Base-by-base conservation (phyloP, 73 alveolate genomes). In the Paramecium pentaurelia region DNA sequence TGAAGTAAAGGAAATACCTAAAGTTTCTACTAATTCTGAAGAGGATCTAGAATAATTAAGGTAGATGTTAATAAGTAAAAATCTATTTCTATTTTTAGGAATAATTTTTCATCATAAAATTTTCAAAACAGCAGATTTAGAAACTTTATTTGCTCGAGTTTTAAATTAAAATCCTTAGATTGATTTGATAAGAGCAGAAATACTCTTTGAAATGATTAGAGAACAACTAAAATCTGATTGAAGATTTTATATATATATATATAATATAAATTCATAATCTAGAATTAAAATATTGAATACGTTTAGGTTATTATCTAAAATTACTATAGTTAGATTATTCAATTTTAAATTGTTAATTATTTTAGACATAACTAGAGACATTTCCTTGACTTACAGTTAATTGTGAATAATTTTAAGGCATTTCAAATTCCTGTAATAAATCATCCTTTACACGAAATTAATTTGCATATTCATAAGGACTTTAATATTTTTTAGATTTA, bases 121-220 rank as follows among this genome's bases (percentile, higher is more conserved):
- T 16, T 75, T 38, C 40, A 75, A 42, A 28, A 75, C 88, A 1
- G 2, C 5, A 75, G 88, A 75, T 10, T 34, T 75, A 75, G 88
- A 75, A 42, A 22, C 88, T 12, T 36, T 75, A 42, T 75, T 75
- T 38, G 88, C 88, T 38, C 36, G 88, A 12, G 60, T 42, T 5
- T 75, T 75, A 75, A 42, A 36, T 42, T 12, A 22, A 42, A 75
- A 75, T 75, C 58, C 38, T n/a, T 42, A 75, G 7, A 36, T 75
- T 75, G 60, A 75, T 75, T 80, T 80, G 58, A 47, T 42, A 6
- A 80, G 71, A 80, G 91, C 77, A 80, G 91, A 80, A 45, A 27
- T 45, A 80, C 42, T 42, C 25, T 80, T 80, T 80, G 47, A 80
- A 80, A 32, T 49, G 44, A 80, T 80, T 27, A 42, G 91, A 80